Conservation (phyloP, 129 eudicot genomes). For the Escallonia herrerae region DNA sequence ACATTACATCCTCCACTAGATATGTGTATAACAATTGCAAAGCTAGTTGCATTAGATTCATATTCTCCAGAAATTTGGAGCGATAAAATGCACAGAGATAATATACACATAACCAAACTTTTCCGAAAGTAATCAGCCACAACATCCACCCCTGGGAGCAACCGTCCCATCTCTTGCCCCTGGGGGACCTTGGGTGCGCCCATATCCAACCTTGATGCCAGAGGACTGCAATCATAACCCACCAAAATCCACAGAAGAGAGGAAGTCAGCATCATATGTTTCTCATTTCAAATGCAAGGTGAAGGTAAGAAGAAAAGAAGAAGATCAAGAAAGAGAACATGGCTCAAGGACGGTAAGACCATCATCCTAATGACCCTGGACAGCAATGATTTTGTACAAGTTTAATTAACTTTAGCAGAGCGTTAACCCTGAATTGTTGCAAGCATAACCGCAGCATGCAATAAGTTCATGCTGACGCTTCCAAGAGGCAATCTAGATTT, state of each 20-base stretch:
- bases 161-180: constrained; percentile 47
- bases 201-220: constrained; percentile 52
- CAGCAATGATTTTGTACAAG: too few species aligned
- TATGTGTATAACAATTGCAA: neutral
- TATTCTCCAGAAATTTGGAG: neutral
- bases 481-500: too few species aligned
- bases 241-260: neutral
- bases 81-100: neutral
- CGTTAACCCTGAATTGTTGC: too few species aligned
- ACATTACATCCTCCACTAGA: neutral
- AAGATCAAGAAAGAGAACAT: too few species aligned
- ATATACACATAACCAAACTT: neutral
- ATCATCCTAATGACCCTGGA: too few species aligned
- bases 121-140: constrained; percentile 22
- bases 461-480: too few species aligned
- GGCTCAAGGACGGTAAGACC: too few species aligned
- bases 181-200: constrained; percentile 36
- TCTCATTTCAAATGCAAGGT: too few species aligned
- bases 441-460: too few species aligned
- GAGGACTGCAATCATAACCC: constrained; percentile 32
- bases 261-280: neutral
- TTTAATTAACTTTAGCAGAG: too few species aligned
- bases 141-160: constrained; percentile 71
- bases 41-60: too few species aligned
- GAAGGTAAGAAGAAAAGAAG: too few species aligned